Evolutionary conservation across 2,329 filamentous ascomycete species (phyloP).

Genomic region (Alternaria metachromatica): DNA sequence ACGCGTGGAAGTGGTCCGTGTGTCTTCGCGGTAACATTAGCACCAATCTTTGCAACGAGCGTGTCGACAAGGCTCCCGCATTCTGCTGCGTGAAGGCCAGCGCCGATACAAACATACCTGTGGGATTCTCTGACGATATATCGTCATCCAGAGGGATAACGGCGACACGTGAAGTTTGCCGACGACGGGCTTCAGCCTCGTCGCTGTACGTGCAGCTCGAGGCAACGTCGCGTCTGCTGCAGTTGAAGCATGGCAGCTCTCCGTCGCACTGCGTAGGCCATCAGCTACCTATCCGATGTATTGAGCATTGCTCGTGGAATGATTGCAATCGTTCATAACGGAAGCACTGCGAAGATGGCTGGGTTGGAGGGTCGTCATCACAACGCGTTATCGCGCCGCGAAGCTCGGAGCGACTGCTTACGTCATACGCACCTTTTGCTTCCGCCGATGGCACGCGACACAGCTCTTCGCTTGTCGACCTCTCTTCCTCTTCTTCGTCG

Average conservation of each 20-base stretch:
- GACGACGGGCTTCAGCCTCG: constrained; percentile 13
- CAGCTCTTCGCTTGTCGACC: constrained; percentile 24
- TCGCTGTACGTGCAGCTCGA: constrained; percentile 19
- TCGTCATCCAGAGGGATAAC: neutral
- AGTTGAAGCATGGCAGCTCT: constrained; percentile 25
- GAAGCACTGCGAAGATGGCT: neutral
- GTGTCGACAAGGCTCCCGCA: neutral
- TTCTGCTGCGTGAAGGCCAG: neutral
- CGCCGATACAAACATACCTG: neutral
- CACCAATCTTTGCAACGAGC: neutral
- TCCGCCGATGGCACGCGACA: constrained; percentile 21
- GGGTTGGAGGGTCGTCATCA: neutral
- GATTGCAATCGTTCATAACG: neutral
- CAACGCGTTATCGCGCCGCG: neutral
- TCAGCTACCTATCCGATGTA: neutral
- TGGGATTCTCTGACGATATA: neutral
- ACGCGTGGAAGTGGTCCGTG: neutral
- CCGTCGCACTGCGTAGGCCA: constrained; percentile 19
- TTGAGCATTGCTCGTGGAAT: neutral
- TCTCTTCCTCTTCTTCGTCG: constrained; percentile 19
- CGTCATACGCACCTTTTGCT: constrained; percentile 21
- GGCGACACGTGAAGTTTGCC: neutral
- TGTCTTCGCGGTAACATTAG: neutral
- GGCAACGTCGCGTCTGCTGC: constrained; percentile 18
- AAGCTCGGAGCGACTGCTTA: neutral